These are phyloP conservation scores for Podila epicladia DNA, from an alignment of 192 early-diverging fungal genomes.

Conservation along the genomic window DNA sequence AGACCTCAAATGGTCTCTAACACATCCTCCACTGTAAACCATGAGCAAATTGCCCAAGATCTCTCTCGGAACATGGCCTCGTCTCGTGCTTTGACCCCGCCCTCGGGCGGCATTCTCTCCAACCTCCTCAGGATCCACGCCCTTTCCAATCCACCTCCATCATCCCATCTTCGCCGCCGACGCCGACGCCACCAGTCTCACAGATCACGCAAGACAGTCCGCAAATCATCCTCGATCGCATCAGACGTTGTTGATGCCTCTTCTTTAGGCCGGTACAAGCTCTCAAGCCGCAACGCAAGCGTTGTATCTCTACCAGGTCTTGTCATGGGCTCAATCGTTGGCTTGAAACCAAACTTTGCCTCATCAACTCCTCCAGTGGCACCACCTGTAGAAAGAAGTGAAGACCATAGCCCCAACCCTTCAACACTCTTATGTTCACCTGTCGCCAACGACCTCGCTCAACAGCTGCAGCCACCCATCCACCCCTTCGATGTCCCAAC, in stretches of 20 bases:
- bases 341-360: neutral
- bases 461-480: neutral
- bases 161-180: neutral
- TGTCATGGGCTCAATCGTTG: constrained; percentile 18
- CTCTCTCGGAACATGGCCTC: constrained; percentile 10
- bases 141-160: constrained; percentile 20
- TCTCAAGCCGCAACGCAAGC: constrained; percentile 15
- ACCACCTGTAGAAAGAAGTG: neutral
- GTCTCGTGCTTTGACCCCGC: neutral
- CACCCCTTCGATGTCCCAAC: neutral
- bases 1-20: neutral
- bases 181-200: neutral
- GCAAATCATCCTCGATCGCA: neutral
- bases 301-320: constrained; percentile 25
- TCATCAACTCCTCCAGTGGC: neutral
- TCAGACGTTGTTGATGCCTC: constrained; percentile 4
- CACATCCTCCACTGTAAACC: neutral
- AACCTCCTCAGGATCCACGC: constrained; percentile 39
- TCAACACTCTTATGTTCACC: too few relatives aligned
- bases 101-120: constrained; percentile 39
- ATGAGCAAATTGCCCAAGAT: neutral
- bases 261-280: neutral
- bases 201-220: neutral
- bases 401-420: neutral
- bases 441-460: too few relatives aligned